A percentile compares a stretch with the other conserved stretches of the same genome.
Conservation (phyloP, 352 stramenopile genomes). For the Hyaloperonospora brassicae region DNA sequence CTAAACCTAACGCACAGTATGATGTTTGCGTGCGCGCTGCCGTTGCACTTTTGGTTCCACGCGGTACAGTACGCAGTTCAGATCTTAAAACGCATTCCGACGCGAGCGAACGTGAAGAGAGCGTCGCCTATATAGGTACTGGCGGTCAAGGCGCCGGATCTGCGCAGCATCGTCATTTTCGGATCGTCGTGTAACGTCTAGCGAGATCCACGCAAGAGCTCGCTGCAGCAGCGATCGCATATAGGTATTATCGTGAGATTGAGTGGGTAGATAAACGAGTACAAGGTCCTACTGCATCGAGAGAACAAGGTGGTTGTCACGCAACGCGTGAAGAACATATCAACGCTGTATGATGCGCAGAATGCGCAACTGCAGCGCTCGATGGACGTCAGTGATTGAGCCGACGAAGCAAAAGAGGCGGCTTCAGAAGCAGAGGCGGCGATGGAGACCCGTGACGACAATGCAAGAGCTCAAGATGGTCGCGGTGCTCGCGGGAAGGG, state of each 20-base stretch:
- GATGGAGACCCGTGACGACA: no score
- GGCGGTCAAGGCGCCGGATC: neutral
- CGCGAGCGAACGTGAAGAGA: slow-evolving; percentile 6
- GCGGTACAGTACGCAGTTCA: slow-evolving; percentile 23
- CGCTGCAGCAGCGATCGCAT: no score
- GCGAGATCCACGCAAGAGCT: no score
- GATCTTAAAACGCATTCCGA: slow-evolving; percentile 23
- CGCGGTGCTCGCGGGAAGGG: no score
- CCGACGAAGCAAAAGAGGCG: no score
- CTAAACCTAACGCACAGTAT: slow-evolving; percentile 27
- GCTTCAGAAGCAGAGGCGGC: no score
- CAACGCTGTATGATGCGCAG: neutral
- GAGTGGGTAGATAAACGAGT: slow-evolving; percentile 2
- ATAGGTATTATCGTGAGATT: no score
- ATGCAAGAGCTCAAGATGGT: no score
- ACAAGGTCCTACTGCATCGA: no score
- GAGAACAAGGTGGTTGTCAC: neutral
- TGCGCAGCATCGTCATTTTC: slow-evolving; percentile 1
- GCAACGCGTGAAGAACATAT: neutral
- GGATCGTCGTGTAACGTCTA: slow-evolving; percentile 1
- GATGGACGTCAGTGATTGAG: neutral
- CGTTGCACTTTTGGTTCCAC: slow-evolving; percentile 21
- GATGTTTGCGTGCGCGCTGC: slow-evolving; percentile 18
- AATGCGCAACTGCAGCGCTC: neutral
- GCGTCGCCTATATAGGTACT: slow-evolving; percentile 6